phyloP scores from a whole-genome alignment of 78 protist genomes.

The Dictyostelium brefeldianum region DNA sequence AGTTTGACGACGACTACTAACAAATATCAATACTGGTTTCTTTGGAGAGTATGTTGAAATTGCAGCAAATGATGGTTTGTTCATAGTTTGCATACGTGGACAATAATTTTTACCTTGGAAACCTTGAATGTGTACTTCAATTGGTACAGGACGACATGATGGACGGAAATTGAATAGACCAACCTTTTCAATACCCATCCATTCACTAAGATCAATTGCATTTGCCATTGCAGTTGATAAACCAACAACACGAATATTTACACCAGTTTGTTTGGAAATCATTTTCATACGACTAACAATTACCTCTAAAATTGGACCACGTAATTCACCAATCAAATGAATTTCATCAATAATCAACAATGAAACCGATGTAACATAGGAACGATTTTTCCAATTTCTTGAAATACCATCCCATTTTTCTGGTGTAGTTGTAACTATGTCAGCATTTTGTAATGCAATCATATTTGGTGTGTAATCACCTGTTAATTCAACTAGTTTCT shows the following conservation, averaged over 20 bases:
- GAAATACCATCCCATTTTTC: slow-evolving; percentile 99
- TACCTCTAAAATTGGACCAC: slow-evolving; percentile 98
- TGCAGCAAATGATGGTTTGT: slow-evolving; percentile 97
- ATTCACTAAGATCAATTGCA: slow-evolving; percentile 97
- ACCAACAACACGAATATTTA: slow-evolving; percentile 96
- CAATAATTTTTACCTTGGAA: slow-evolving; percentile 99
- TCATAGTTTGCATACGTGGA: slow-evolving; percentile 99
- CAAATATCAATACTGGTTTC: slow-evolving; percentile 97
- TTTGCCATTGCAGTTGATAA: slow-evolving; percentile 99
- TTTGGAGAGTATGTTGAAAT: slow-evolving; percentile 88
- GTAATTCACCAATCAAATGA: slow-evolving; percentile 97
- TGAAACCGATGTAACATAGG: slow-evolving; percentile 89
- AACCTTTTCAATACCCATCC: slow-evolving; percentile 95
- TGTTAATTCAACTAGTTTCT: slow-evolving; percentile 96
- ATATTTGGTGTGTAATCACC: slow-evolving; percentile 98
- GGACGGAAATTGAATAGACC: slow-evolving; percentile 99
- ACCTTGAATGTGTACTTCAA: slow-evolving; percentile 91
- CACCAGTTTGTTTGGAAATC: slow-evolving; percentile 89
- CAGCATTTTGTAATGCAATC: slow-evolving; percentile 92
- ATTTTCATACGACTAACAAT: slow-evolving; percentile 92
- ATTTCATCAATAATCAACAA: slow-evolving; percentile 97
- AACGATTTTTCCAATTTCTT: slow-evolving; percentile 96
- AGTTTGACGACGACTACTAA: slow-evolving; percentile 99
- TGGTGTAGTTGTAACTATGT: slow-evolving; percentile 98
- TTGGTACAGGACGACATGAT: slow-evolving; percentile 98